phyloP scores from a whole-genome alignment of 108 stramenopile genomes.

The Cyclotella choctawhatcheeana region DNA sequence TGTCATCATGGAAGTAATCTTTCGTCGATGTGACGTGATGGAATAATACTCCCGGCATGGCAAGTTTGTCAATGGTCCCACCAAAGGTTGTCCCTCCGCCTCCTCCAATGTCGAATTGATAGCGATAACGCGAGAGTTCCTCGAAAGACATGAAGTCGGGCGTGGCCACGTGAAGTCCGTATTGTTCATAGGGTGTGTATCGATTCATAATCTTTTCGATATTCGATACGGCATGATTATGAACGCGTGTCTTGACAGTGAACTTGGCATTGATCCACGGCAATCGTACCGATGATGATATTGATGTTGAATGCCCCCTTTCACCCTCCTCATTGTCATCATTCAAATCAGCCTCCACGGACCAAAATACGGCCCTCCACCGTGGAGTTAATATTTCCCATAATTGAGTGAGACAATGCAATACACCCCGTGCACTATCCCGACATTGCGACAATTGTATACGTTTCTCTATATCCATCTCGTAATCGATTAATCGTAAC shows the following conservation, averaged over 20 bases:
- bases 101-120: slow-evolving; percentile 40
- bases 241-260: slow-evolving; percentile 10
- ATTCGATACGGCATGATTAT: not conserved
- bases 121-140: slow-evolving; percentile 11
- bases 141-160: slow-evolving; percentile 1
- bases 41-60: slow-evolving; percentile 41
- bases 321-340: not conserved
- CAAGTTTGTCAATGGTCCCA: slow-evolving; percentile 37
- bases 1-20: slow-evolving; percentile 32
- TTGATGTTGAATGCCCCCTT: not conserved
- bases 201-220: not conserved
- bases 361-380: slow-evolving; percentile 24
- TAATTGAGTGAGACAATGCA: slow-evolving; percentile 2
- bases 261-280: slow-evolving; percentile 42
- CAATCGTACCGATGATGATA: not conserved
- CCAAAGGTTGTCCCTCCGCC: slow-evolving; percentile 32
- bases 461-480: slow-evolving; percentile 3
- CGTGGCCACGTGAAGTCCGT: slow-evolving; percentile 10
- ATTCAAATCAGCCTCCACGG: slow-evolving; percentile 14
- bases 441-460: not conserved
- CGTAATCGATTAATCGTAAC: slow-evolving; percentile 6
- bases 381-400: slow-evolving; percentile 41
- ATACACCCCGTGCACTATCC: slow-evolving; percentile 4
- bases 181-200: slow-evolving; percentile 8
- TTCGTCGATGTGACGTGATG: slow-evolving; percentile 31